Percentiles rank a stretch among this genome's conserved stretches.
phyloP scores from a whole-genome alignment of 169 alveolate genomes.

The Eimeria nieschulzi region DNA sequence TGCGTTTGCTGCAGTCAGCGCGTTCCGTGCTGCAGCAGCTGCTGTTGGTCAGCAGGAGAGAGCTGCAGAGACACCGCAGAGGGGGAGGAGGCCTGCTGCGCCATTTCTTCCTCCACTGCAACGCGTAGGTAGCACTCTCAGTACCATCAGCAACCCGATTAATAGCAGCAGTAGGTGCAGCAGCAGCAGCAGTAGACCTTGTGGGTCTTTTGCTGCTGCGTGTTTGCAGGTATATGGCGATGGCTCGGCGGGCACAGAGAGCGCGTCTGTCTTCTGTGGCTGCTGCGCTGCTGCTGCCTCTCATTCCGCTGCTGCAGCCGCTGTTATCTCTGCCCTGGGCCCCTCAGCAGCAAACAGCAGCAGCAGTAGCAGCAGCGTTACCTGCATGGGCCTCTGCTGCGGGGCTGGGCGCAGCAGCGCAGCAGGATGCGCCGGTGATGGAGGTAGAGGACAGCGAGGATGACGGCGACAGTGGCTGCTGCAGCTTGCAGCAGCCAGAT shows the following conservation, averaged over 20 bases:
- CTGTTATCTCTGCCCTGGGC: slow-evolving; percentile 51
- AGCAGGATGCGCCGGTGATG: neutral
- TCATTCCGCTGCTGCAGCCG: slow-evolving; percentile 45
- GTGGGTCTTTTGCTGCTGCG: neutral
- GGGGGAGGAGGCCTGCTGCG: slow-evolving; percentile 45
- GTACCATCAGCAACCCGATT: slow-evolving; percentile 8
- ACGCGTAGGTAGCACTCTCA: slow-evolving; percentile 35
- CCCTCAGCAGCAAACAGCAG: slow-evolving; percentile 55
- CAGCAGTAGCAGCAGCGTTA: slow-evolving; percentile 40
- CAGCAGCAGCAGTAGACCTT: neutral
- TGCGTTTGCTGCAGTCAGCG: slow-evolving; percentile 25
- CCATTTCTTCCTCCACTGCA: slow-evolving; percentile 49
- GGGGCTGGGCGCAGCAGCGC: slow-evolving; percentile 1
- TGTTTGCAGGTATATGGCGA: slow-evolving; percentile 38
- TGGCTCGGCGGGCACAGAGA: slow-evolving; percentile 9
- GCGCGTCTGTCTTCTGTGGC: slow-evolving; percentile 21
- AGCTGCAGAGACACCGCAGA: slow-evolving; percentile 30
- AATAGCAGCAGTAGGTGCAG: neutral
- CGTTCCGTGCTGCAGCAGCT: slow-evolving; percentile 35
- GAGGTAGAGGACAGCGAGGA: slow-evolving; percentile 39
- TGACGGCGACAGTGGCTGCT: neutral
- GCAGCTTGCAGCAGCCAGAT: neutral
- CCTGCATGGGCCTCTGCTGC: neutral
- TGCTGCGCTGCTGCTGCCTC: slow-evolving; percentile 50
- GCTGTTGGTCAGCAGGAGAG: slow-evolving; percentile 41